These are phyloP conservation scores for Drechslerella stenobrocha DNA, from an alignment of 2,329 filamentous ascomycete genomes.

Conservation along the genomic window DNA sequence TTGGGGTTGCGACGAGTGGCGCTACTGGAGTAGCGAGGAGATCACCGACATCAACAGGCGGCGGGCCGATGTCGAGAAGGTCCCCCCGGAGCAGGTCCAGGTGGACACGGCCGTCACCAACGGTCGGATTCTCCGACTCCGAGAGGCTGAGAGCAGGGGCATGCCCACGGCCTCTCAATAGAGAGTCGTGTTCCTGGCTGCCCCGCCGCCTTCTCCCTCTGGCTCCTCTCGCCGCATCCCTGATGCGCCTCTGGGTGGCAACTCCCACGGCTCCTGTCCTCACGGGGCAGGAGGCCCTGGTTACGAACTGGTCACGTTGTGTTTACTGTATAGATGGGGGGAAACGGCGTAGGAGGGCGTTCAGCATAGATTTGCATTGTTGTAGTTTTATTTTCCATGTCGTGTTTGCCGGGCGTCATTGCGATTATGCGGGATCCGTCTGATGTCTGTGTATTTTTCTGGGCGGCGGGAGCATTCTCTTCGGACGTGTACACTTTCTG, in stretches of 20 bases:
- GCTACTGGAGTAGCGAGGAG: constrained; percentile 36
- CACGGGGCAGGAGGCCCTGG: too few species aligned
- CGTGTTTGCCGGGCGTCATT: not conserved
- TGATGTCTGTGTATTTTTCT: not conserved
- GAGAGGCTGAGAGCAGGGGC: constrained; percentile 11
- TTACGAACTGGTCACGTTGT: not conserved
- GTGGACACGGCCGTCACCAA: constrained; percentile 9
- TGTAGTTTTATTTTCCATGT: not conserved
- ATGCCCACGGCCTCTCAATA: not conserved
- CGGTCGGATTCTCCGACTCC: constrained; percentile 8
- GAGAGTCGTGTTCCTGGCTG: not conserved
- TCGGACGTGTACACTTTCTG: not conserved
- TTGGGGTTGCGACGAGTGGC: constrained; percentile 35
- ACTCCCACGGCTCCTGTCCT: too few species aligned
- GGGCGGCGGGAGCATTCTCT: not conserved
- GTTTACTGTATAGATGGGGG: constrained; percentile 3
- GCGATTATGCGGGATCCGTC: too few species aligned
- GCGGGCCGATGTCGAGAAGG: constrained; percentile 8
- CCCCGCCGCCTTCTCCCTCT: not conserved
- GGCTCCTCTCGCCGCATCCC: too few species aligned
- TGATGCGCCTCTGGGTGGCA: too few species aligned
- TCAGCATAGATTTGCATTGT: not conserved
- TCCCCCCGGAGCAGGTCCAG: constrained; percentile 1
- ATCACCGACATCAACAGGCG: constrained; percentile 18
- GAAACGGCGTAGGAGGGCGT: constrained; percentile 1